phyloP scores from a whole-genome alignment of 2,329 filamentous ascomycete genomes.

The Aphanocladium album region DNA sequence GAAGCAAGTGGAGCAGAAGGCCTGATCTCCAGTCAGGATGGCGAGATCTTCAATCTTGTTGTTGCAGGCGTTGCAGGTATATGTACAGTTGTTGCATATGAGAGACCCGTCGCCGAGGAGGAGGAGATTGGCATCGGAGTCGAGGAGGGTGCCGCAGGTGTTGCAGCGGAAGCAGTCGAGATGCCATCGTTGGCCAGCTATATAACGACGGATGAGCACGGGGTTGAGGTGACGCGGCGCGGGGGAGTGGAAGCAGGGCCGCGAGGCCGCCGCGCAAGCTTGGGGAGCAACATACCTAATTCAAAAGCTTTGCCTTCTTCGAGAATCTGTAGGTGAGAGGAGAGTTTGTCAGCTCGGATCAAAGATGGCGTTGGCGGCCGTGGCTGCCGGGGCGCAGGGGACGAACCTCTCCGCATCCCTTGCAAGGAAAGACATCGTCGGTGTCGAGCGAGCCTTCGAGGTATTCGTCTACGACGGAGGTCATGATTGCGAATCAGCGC shows the following conservation, averaged over 20 bases:
- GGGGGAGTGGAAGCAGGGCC: background rate
- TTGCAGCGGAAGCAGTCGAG: conserved; percentile 98
- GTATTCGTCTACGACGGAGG: conserved; percentile 54
- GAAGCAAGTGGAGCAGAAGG: conserved; percentile 96
- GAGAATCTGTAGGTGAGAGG: conserved; percentile 61
- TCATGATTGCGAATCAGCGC: conserved; percentile 30
- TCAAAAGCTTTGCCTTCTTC: conserved; percentile 99
- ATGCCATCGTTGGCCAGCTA: conserved; percentile 96
- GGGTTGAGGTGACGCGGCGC: background rate
- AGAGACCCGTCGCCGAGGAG: conserved; percentile 95
- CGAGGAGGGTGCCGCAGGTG: conserved; percentile 88
- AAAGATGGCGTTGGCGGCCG: background rate
- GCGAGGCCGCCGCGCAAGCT: conserved; percentile 12
- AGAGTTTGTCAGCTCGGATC: conserved; percentile 9
- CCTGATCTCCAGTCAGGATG: conserved; percentile 95
- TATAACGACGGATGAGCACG: conserved; percentile 23
- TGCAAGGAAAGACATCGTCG: conserved; percentile 84
- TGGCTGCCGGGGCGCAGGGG: background rate
- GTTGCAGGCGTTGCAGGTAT: conserved; percentile 92
- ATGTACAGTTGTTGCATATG: conserved; percentile 99
- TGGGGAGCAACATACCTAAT: conserved; percentile 59
- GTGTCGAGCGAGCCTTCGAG: conserved; percentile 64
- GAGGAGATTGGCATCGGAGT: conserved; percentile 95
- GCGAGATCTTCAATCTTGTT: conserved; percentile 98
- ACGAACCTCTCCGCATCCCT: conserved; percentile 83